Conservation (phyloP, 2,329 filamentous ascomycete genomes). For the Aspergillus tubingensis region DNA sequence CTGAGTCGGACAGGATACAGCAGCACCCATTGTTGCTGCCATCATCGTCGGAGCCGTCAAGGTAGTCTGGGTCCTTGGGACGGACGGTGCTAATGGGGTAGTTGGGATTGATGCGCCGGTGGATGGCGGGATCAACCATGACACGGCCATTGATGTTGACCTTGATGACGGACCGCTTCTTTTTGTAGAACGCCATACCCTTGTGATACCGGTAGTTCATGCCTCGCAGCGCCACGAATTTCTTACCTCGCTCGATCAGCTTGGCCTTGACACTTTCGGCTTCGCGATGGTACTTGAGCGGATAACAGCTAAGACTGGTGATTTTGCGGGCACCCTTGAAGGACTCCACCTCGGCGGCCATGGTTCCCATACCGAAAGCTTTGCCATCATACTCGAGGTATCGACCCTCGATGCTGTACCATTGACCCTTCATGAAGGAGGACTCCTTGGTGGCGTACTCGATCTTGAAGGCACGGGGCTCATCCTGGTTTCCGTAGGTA, state of each 20-base stretch:
- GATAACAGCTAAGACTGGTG: slow-evolving; percentile 73
- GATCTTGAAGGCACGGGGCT: slow-evolving; percentile 80
- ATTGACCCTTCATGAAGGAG: slow-evolving; percentile 70
- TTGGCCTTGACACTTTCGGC: slow-evolving; percentile 63
- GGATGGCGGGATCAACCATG: slow-evolving; percentile 83
- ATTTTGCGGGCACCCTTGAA: slow-evolving; percentile 86
- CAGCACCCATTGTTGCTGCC: slow-evolving; percentile 47
- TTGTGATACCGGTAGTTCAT: slow-evolving; percentile 82
- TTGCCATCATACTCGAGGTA: slow-evolving; percentile 92
- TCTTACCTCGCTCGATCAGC: slow-evolving; percentile 78
- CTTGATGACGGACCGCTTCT: slow-evolving; percentile 72
- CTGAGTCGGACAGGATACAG: slow-evolving; percentile 37
- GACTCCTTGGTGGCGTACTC: slow-evolving; percentile 72
- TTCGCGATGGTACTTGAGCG: slow-evolving; percentile 77
- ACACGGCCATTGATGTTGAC: slow-evolving; percentile 84
- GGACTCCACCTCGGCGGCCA: slow-evolving; percentile 67
- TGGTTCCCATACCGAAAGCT: slow-evolving; percentile 72
- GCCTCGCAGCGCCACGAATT: slow-evolving; percentile 77
- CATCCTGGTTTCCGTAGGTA: slow-evolving; percentile 74
- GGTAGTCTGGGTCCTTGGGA: slow-evolving; percentile 66
- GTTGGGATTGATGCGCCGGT: slow-evolving; percentile 82
- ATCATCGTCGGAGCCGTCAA: slow-evolving; percentile 50
- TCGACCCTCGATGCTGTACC: slow-evolving; percentile 70
- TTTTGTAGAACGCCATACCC: slow-evolving; percentile 82
- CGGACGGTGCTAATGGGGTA: slow-evolving; percentile 76